These are phyloP conservation scores for Populus deltoides DNA, from an alignment of 345 rosid genomes.

Conservation along the genomic window DNA sequence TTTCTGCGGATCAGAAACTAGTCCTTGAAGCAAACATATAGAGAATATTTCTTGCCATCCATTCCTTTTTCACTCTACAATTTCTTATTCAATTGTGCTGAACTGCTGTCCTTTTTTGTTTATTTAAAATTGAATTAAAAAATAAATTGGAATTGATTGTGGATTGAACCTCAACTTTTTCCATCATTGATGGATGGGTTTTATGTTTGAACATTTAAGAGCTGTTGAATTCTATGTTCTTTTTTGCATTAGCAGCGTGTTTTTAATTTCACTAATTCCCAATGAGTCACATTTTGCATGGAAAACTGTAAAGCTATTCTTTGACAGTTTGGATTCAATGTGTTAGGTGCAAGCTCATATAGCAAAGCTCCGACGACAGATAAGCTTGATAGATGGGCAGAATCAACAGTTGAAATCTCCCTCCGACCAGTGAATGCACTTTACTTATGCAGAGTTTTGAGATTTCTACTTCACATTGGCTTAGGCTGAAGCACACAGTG, in stretches of 20 bases:
- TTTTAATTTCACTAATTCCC: neutral
- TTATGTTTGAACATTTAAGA: neutral
- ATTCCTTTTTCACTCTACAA: neutral
- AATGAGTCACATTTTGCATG: neutral
- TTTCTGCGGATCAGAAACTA: neutral
- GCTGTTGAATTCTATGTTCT: neutral
- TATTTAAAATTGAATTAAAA: neutral
- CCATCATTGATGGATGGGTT: neutral
- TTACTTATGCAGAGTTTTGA: slow-evolving; percentile 7
- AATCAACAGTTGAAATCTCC: slow-evolving; percentile 55
- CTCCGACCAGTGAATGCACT: slow-evolving; percentile 45
- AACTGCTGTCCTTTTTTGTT: slow-evolving; percentile 3
- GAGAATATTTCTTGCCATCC: neutral
- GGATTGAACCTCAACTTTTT: neutral
- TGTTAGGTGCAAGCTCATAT: slow-evolving; percentile 33
- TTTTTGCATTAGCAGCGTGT: neutral
- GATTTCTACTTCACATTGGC: slow-evolving; percentile 11
- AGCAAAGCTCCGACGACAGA: slow-evolving; percentile 30
- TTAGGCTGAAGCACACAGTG: slow-evolving; percentile 17
- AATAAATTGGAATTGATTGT: neutral
- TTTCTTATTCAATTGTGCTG: neutral
- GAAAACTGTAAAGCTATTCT: neutral
- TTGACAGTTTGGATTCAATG: slow-evolving; percentile 9
- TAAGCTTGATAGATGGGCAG: slow-evolving; percentile 43
- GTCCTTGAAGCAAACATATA: neutral